Percentiles rank a stretch among this genome's conserved stretches.
phyloP scores from a whole-genome alignment of 768 basidiomycete genomes.

The Psilocybe cyanescens region DNA sequence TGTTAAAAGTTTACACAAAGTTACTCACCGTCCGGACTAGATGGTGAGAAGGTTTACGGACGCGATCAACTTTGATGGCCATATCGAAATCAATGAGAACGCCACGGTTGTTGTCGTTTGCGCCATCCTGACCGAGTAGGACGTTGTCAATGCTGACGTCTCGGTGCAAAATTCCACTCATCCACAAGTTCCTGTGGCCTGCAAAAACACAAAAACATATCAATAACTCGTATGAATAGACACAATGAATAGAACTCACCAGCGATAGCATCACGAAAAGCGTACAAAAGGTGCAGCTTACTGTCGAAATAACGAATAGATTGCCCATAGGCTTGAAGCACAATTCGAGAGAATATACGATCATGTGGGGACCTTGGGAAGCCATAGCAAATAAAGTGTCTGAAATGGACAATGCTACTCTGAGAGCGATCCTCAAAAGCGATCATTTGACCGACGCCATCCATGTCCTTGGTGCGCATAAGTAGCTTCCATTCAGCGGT shows the following conservation, averaged over 20 bases:
- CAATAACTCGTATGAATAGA: too few relatives aligned
- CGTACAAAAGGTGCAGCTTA: constrained; percentile 3
- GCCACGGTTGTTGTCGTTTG: background rate
- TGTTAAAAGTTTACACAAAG: too few relatives aligned
- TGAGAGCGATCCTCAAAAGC: background rate
- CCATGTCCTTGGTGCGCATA: background rate
- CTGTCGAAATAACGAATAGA: constrained; percentile 2
- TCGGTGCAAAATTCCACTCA: constrained; percentile 12
- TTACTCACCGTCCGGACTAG: too few relatives aligned
- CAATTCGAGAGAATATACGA: constrained; percentile 6
- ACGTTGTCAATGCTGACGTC: constrained; percentile 17
- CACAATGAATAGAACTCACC: constrained; percentile 5
- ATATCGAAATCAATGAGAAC: constrained; percentile 20
- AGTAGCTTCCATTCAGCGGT: background rate
- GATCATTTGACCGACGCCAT: constrained; percentile 9
- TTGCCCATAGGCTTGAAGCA: constrained; percentile 12
- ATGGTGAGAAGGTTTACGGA: too few relatives aligned
- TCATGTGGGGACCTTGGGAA: background rate
- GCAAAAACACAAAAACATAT: too few relatives aligned
- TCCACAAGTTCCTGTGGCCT: constrained; percentile 9
- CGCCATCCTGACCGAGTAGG: constrained; percentile 6
- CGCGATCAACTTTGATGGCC: background rate
- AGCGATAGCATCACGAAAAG: constrained; percentile 11
- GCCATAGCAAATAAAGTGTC: too few relatives aligned
- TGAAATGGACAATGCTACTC: too few relatives aligned